These are phyloP conservation scores for Passiflora organensis DNA, from an alignment of 345 rosid genomes.

Conservation along the genomic window DNA sequence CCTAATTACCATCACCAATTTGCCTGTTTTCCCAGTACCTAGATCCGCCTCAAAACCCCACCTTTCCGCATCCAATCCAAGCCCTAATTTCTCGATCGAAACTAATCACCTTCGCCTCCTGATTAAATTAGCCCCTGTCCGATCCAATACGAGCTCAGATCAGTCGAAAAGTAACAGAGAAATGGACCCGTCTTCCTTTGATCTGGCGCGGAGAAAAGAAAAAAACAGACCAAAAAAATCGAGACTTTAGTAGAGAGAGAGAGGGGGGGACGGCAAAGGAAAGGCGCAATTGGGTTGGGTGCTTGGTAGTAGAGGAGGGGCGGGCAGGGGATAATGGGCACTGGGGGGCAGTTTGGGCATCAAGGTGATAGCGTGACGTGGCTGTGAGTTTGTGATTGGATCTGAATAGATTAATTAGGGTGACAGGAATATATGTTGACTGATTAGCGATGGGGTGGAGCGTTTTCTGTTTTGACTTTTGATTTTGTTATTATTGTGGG, in stretches of 20 bases:
- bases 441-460: not conserved
- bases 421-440: slow-evolving; percentile 1
- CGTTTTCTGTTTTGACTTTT: slow-evolving; percentile 21
- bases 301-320: slow-evolving; percentile 16
- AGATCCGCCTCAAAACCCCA: slow-evolving; percentile 24
- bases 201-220: slow-evolving; percentile 23
- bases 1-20: slow-evolving; percentile 4
- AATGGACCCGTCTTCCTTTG: slow-evolving; percentile 14
- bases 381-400: slow-evolving; percentile 22
- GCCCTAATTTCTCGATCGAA: slow-evolving; percentile 31
- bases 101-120: not conserved
- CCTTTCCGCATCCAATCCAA: slow-evolving; percentile 11
- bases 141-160: slow-evolving; percentile 32
- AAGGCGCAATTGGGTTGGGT: slow-evolving; percentile 27
- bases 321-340: slow-evolving; percentile 34
- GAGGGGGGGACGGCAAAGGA: slow-evolving; percentile 31
- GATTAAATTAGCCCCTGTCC: slow-evolving; percentile 3
- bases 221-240: not conserved
- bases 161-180: slow-evolving; percentile 23
- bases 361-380: slow-evolving; percentile 18
- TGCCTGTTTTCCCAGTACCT: slow-evolving; percentile 1
- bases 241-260: slow-evolving; percentile 2
- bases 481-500: not conserved
- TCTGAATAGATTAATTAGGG: not conserved
- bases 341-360: slow-evolving; percentile 50